Conservation (phyloP, 2,329 filamentous ascomycete genomes). For the Diaporthe velutina region DNA sequence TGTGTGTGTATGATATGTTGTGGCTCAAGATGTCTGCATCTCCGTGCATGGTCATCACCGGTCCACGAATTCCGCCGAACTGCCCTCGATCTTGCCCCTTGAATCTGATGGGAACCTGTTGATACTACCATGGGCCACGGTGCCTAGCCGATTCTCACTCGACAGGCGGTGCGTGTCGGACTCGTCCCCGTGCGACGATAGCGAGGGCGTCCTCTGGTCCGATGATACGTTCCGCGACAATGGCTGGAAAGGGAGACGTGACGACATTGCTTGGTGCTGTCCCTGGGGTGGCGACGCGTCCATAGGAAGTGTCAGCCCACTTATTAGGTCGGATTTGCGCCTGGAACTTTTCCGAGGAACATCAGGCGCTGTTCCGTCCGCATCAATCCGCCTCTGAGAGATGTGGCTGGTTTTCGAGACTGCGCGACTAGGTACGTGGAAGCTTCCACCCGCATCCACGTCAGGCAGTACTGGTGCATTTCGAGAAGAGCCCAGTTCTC, state of each 20-base stretch:
- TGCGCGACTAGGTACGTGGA: conserved; percentile 74
- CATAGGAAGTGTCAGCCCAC: conserved; percentile 45
- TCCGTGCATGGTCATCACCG: conserved; percentile 12
- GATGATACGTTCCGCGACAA: conserved; percentile 59
- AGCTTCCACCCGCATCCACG: conserved; percentile 69
- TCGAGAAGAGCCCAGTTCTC: conserved; percentile 58
- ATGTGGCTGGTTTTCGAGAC: conserved; percentile 68
- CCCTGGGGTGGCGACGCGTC: conserved; percentile 46
- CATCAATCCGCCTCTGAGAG: conserved; percentile 48
- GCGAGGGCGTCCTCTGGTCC: conserved; percentile 63
- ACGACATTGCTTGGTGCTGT: conserved; percentile 46
- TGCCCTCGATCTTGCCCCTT: conserved; percentile 62
- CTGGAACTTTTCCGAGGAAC: conserved; percentile 82
- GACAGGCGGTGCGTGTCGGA: conserved; percentile 43
- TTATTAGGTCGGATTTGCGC: conserved; percentile 62
- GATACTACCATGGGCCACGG: conserved; percentile 70
- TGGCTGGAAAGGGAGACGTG: conserved; percentile 67
- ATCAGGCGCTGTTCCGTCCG: conserved; percentile 59
- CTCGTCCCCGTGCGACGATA: conserved; percentile 64
- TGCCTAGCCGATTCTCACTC: conserved; percentile 64
- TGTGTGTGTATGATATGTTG: not conserved
- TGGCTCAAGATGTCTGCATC: not conserved
- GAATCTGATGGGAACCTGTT: conserved; percentile 65
- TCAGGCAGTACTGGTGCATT: conserved; percentile 70
- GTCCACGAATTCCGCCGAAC: conserved; percentile 69